phyloP scores from a whole-genome alignment of 2,329 filamentous ascomycete genomes.

The Scedosporium minutisporum region DNA sequence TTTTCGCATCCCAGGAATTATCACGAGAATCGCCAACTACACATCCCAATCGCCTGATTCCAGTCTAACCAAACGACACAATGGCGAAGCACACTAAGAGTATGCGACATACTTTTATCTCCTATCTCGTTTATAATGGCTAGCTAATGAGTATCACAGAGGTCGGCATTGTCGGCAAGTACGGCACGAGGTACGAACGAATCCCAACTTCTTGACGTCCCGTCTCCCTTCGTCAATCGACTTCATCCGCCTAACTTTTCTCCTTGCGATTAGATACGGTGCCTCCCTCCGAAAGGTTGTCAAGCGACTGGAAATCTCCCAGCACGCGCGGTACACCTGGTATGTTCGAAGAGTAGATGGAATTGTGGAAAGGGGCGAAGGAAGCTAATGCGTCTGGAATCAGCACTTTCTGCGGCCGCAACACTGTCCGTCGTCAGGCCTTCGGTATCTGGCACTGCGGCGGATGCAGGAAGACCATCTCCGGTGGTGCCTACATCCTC shows the following conservation, averaged over 20 bases:
- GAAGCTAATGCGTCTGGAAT: not conserved
- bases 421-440: slow-evolving; percentile 78
- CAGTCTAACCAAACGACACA: slow-evolving; percentile 6
- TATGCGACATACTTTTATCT: not conserved
- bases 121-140: not conserved
- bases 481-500: slow-evolving; percentile 77
- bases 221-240: not conserved
- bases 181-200: slow-evolving; percentile 7
- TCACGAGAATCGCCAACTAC: slow-evolving; percentile 1
- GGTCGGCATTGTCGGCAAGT: slow-evolving; percentile 8
- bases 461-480: slow-evolving; percentile 75
- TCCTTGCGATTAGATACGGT: slow-evolving; percentile 62
- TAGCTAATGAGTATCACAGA: slow-evolving; percentile 1
- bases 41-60: slow-evolving; percentile 3
- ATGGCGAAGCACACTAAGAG: slow-evolving; percentile 8
- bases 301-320: slow-evolving; percentile 99
- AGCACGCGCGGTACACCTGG: slow-evolving; percentile 88
- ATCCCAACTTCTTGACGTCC: not conserved
- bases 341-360: not conserved
- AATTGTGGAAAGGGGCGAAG: too few relatives aligned
- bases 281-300: slow-evolving; percentile 91
- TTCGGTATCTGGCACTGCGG: slow-evolving; percentile 97
- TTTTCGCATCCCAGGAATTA: slow-evolving; percentile 3
- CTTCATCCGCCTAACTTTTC: slow-evolving; percentile 15
- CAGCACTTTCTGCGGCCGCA: slow-evolving; percentile 93